Evolutionary conservation across 495 filamentous ascomycete genomes (phyloP).

Genomic region (Talaromyces borbonicus): DNA sequence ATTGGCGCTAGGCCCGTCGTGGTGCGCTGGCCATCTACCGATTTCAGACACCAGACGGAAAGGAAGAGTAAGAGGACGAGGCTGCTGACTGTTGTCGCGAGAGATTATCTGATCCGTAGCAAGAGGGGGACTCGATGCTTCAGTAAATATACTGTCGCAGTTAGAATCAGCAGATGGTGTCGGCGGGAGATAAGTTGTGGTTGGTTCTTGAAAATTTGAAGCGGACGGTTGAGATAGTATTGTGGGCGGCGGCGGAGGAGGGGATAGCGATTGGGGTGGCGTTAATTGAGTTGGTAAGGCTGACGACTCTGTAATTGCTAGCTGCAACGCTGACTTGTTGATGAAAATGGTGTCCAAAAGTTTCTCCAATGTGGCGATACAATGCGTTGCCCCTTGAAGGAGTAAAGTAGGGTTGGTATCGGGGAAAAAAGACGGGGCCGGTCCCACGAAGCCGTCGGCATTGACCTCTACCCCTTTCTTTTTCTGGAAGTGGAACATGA

Average conservation of each 20-base stretch:
- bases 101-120: background rate
- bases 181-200: background rate
- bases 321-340: background rate
- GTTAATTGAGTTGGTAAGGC: background rate
- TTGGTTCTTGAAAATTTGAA: background rate
- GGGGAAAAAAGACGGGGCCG: slow-evolving; percentile 18
- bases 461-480: slow-evolving; percentile 7
- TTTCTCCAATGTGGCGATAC: slow-evolving; percentile 9
- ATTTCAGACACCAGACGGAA: slow-evolving; percentile 23
- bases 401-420: slow-evolving; percentile 18
- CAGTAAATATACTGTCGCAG: slow-evolving; percentile 2
- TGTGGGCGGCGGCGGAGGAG: background rate
- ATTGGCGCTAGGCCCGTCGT: slow-evolving; percentile 10
- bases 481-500: slow-evolving; percentile 14
- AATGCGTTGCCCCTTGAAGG: slow-evolving; percentile 17
- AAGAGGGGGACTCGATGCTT: background rate
- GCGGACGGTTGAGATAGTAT: background rate
- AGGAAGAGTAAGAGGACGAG: slow-evolving; percentile 10
- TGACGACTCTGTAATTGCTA: background rate
- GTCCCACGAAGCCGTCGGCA: slow-evolving; percentile 17
- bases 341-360: background rate
- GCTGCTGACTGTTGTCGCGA: background rate
- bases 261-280: background rate
- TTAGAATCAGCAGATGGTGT: slow-evolving; percentile 7
- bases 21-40: slow-evolving; percentile 12